phyloP scores from a whole-genome alignment of 306 rosid species.

The Castanea sativa region DNA sequence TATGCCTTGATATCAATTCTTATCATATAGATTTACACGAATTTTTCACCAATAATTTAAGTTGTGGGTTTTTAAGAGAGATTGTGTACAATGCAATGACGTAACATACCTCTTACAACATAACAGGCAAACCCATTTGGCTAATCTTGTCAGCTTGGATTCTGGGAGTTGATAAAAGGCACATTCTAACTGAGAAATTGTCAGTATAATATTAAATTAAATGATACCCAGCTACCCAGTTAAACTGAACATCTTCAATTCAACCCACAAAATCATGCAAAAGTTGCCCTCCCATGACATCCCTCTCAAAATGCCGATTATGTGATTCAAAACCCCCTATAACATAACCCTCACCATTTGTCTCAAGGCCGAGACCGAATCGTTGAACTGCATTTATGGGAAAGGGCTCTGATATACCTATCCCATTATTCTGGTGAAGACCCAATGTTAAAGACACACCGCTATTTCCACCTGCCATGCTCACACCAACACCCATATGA shows the following conservation, averaged over 20 bases:
- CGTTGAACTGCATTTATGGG: constrained; percentile 66
- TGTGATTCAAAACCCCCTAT: constrained; percentile 68
- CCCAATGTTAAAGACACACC: constrained; percentile 83
- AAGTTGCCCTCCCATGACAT: constrained; percentile 63
- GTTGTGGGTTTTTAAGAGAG: constrained; percentile 7
- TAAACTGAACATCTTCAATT: constrained; percentile 26
- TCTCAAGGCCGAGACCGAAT: constrained; percentile 53
- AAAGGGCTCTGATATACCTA: constrained; percentile 65
- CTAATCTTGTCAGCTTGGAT: constrained; percentile 13
- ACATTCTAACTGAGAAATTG: constrained; percentile 31
- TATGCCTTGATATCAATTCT: constrained; percentile 3
- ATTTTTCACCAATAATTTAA: constrained; percentile 30
- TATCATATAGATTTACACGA: constrained; percentile 34
- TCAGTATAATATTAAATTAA: constrained; percentile 27
- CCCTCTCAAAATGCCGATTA: constrained; percentile 75
- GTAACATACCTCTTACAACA: constrained; percentile 16
- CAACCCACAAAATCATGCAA: constrained; percentile 77
- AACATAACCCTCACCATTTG: constrained; percentile 48
- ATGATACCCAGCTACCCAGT: constrained; percentile 22
- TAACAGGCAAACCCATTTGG: constrained; percentile 10
- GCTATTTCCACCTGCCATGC: constrained; percentile 42
- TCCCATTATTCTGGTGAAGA: constrained; percentile 76
- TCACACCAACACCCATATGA: constrained; percentile 42
- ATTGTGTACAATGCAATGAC: constrained; percentile 1
- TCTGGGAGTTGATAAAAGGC: constrained; percentile 17